Percentiles rank a stretch among this genome's conserved stretches.
These are phyloP conservation scores for Diaporthe helianthi DNA, from an alignment of 2,329 filamentous ascomycete species.

Conservation along the genomic window DNA sequence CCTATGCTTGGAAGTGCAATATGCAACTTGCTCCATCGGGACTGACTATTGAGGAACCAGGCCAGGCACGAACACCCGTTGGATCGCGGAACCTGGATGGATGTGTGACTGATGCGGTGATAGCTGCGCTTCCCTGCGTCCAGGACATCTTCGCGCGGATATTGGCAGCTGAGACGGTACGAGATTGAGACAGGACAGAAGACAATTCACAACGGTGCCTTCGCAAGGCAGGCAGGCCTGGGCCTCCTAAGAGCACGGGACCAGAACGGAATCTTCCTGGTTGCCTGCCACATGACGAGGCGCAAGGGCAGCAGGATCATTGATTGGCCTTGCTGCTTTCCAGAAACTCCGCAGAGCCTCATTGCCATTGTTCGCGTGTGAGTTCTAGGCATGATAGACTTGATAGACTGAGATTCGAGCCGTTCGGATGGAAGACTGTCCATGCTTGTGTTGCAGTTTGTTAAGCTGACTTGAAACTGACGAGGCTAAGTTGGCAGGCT, in stretches of 20 bases:
- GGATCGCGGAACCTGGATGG: not conserved
- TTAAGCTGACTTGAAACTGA: not conserved
- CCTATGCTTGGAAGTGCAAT: slow-evolving; percentile 5
- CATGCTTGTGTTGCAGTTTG: not conserved
- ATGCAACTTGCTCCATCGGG: slow-evolving; percentile 16
- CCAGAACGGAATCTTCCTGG: not conserved
- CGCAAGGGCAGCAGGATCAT: not conserved
- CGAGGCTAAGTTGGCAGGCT: too few species aligned
- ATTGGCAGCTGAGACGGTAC: not conserved
- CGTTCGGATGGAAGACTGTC: not conserved
- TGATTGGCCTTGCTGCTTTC: too few species aligned
- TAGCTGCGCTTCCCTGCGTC: slow-evolving; percentile 1
- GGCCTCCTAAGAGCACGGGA: not conserved
- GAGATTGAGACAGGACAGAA: not conserved
- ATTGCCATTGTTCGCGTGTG: not conserved
- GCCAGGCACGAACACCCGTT: not conserved
- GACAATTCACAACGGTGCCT: not conserved
- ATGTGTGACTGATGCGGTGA: slow-evolving; percentile 11
- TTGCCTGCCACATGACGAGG: not conserved
- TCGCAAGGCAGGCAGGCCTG: not conserved
- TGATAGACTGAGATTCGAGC: not conserved
- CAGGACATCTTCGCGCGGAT: not conserved
- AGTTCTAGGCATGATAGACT: not conserved
- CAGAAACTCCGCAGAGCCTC: not conserved
- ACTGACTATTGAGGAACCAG: not conserved